Conservation (phyloP, 179 eudicot genomes). For the Beta lomatogona region DNA sequence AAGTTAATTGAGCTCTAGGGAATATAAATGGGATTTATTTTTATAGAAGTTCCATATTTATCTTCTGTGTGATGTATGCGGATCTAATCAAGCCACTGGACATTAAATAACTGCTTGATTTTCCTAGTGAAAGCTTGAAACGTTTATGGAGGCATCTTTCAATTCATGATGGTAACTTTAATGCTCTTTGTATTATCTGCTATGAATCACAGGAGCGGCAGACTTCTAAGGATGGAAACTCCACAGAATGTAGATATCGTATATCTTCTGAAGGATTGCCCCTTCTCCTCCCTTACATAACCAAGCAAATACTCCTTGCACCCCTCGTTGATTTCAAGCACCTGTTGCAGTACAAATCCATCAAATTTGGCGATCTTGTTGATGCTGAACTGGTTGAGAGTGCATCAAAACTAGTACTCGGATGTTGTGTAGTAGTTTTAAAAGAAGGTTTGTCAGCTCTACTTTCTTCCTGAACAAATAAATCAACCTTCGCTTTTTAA, state of each 20-base stretch:
- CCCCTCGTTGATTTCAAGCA: conserved; percentile 81
- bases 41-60: not conserved
- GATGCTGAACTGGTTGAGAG: conserved; percentile 56
- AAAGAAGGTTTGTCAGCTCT: conserved; percentile 56
- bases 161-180: not conserved
- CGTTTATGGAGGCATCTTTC: not conserved
- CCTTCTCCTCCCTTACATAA: conserved; percentile 75
- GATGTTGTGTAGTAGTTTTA: conserved; percentile 80
- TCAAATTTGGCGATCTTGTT: conserved; percentile 62
- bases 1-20: not conserved
- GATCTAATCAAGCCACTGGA: not conserved
- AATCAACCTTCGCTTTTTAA: not conserved
- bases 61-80: not conserved
- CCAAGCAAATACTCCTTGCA: conserved; percentile 77
- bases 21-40: conserved; percentile 30
- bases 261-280: conserved; percentile 98
- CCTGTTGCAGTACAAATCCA: conserved; percentile 77
- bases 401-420: conserved; percentile 59
- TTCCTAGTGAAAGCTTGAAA: not conserved
- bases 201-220: conserved; percentile 71
- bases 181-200: not conserved
- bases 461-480: conserved; percentile 4
- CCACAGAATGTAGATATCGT: conserved; percentile 72
- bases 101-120: not conserved
- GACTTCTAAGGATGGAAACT: conserved; percentile 71